Evolutionary conservation across 768 basidiomycete species (phyloP).

Genomic region (Mycena polygramma): DNA sequence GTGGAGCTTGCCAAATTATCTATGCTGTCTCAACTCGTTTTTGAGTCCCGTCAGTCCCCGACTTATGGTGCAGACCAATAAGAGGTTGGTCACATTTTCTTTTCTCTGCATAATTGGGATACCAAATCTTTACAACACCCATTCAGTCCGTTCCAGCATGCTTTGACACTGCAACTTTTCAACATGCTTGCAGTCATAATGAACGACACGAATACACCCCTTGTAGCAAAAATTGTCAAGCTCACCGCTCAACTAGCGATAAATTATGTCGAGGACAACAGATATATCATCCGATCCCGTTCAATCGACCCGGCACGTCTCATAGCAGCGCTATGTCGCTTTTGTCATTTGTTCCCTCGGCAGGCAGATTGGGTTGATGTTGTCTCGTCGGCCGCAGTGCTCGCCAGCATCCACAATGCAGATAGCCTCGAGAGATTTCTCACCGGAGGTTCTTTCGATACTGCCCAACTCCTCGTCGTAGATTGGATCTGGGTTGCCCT

Average conservation of each 20-base stretch:
- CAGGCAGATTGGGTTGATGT: too few species aligned
- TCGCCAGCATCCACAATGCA: too few species aligned
- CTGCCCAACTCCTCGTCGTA: too few species aligned
- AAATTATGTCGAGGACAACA: too few species aligned
- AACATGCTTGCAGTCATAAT: background rate
- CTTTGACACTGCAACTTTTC: background rate
- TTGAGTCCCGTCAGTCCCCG: background rate
- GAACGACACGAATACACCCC: background rate
- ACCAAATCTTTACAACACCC: background rate
- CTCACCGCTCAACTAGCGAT: background rate
- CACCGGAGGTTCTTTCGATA: too few species aligned
- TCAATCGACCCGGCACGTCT: too few species aligned
- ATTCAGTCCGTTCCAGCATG: background rate
- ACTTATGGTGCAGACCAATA: background rate
- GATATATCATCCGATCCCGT: too few species aligned
- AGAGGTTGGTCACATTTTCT: background rate
- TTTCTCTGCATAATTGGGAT: background rate
- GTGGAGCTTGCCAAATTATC: background rate
- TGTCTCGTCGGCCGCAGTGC: too few species aligned
- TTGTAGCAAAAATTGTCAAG: background rate
- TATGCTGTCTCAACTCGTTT: conserved; percentile 1
- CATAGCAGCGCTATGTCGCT: too few species aligned
- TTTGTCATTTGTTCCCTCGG: too few species aligned
- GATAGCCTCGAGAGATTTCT: too few species aligned
- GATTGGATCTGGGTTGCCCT: too few species aligned